These are phyloP conservation scores for thale cress (Arabidopsis thaliana) DNA, from an alignment of 345 rosid species.

Conservation along the genomic window TAIR10.1 NC_003075.7:12977501-12978000, in stretches of 20 bases:
- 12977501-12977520: constrained; percentile 42
- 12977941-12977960: constrained; percentile 69
- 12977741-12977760: constrained; percentile 64
- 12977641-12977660: constrained; percentile 53
- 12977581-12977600: constrained; percentile 34
- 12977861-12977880: constrained; percentile 96
- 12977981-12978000: constrained; percentile 69
- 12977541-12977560: background rate
- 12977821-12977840: constrained; percentile 80
- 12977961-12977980: constrained; percentile 79
- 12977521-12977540: constrained; percentile 19
- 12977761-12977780: constrained; percentile 70
- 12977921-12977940: constrained; percentile 75
- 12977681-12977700: constrained; percentile 50
- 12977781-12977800: constrained; percentile 60
- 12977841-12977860: constrained; percentile 42
- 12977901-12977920: constrained; percentile 94
- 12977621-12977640: constrained; percentile 50
- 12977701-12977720: constrained; percentile 24
- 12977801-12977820: constrained; percentile 79
- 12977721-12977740: constrained; percentile 52
- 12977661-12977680: constrained; percentile 64
- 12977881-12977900: constrained; percentile 93
- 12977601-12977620: constrained; percentile 42
- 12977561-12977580: background rate